Evolutionary conservation across 768 basidiomycete species (phyloP), one percentile per base, ranked within the genome.

Genomic region (Sporobolomyces roseus): DNA sequence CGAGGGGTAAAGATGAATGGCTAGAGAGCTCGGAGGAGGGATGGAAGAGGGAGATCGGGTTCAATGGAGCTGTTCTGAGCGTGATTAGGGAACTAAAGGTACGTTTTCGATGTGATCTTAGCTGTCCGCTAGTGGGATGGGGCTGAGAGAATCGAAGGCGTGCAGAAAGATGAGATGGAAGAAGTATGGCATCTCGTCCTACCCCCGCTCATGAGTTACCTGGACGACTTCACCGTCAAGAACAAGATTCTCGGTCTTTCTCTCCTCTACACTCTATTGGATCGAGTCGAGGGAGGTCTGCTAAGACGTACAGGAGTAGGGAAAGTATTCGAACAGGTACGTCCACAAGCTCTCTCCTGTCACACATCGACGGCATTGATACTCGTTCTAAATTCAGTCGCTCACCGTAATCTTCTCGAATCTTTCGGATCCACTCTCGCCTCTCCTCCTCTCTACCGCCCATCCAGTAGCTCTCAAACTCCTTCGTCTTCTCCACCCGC

Each of bases 101-200:
- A 17, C 2, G 70, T 55, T 25, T 35, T 14, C 29, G n/a, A n/a
- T n/a, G n/a, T n/a, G n/a, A n/a, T n/a, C n/a, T n/a, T n/a, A n/a
- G n/a, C n/a, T n/a, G n/a, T n/a, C n/a, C n/a, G n/a, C n/a, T n/a
- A n/a, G n/a, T n/a, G n/a, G n/a, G n/a, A n/a, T n/a, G n/a, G n/a
- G n/a, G n/a, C n/a, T n/a, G n/a, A n/a, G n/a, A n/a, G n/a, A n/a
- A n/a, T n/a, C n/a, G n/a, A n/a, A n/a, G n/a, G n/a, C 1, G 21
- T 1, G 3, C 55, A 71, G 70, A 45, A 30, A 4, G 36, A 49
- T 27, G 65, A 71, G 30, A 30, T 66, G 29, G 70, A 71, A 36
- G 70, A 71, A 14, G 36, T 66, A 1, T 71, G 70, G 70, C 70
- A 61, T 0, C 38, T 53, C 21, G 33, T 71, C 9, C 52, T 71